Evolutionary conservation across 1,139 yeast species (phyloP).

Genomic region (Yamadazyma dendronema): DNA sequence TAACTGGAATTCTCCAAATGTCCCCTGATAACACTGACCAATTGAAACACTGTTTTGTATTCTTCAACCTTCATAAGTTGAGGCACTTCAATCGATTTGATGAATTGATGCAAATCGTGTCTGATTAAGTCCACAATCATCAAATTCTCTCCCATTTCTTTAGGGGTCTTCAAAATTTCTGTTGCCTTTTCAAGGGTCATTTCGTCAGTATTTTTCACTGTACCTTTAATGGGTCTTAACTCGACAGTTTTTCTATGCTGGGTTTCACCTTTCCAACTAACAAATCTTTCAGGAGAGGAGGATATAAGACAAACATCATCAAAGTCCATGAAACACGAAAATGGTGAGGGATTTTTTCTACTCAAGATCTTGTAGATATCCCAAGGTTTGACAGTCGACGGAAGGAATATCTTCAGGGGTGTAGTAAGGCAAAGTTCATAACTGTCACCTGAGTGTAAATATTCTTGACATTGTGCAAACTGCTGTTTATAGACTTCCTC

Average conservation of each 20-base stretch:
- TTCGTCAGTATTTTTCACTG: constrained; percentile 65
- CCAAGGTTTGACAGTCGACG: constrained; percentile 60
- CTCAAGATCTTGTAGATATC: constrained; percentile 72
- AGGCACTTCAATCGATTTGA: constrained; percentile 67
- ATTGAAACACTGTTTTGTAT: constrained; percentile 83
- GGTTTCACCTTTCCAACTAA: constrained; percentile 63
- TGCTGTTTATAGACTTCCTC: constrained; percentile 52
- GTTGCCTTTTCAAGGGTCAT: constrained; percentile 61
- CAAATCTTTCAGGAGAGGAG: constrained; percentile 91
- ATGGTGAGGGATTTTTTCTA: constrained; percentile 85
- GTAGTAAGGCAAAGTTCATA: constrained; percentile 92
- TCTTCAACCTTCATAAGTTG: constrained; percentile 92
- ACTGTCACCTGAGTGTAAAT: constrained; percentile 79
- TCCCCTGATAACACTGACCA: constrained; percentile 88
- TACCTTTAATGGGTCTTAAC: constrained; percentile 93
- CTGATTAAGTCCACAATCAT: constrained; percentile 97
- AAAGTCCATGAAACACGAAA: constrained; percentile 76
- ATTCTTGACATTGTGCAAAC: constrained; percentile 66
- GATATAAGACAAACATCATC: constrained; percentile 72
- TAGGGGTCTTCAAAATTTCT: constrained; percentile 71
- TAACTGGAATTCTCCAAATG: constrained; percentile 37
- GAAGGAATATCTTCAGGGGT: constrained; percentile 61
- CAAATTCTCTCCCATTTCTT: constrained; percentile 91
- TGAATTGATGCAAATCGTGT: constrained; percentile 77
- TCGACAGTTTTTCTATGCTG: constrained; percentile 48